Evolutionary conservation across 2,329 filamentous ascomycete genomes (phyloP), one percentile per base, ranked within the genome.

Genomic region (Ascosphaera apis): DNA sequence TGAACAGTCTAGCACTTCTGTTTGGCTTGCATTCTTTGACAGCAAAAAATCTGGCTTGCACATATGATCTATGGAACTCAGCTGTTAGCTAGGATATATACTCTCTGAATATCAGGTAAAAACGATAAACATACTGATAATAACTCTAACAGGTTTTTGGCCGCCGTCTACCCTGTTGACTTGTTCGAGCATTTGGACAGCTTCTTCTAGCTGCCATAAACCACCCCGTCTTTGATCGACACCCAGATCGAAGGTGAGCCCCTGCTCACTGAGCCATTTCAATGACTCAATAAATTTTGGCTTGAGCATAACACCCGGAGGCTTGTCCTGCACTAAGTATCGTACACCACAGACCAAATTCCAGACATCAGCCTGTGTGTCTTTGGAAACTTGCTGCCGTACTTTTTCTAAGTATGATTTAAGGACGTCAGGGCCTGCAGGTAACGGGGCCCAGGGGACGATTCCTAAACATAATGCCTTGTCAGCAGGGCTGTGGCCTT

Each of bases 401-500:
- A 72, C 78, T 12, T 62, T 48, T 0, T 53, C 54, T 4, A 91
- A 58, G 52, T 91, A 93, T 42, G 56, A 53, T 41, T 67, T 58
- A 49, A 93, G 55, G 0, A 62, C 64, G 4, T 53, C 59, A 0
- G 65, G 50, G 0, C 78, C 72, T 31, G 71, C 69, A 7, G 77
- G 68, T 34, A 93, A 51, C 0, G 84, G 84, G n/a, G 82, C 83
- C 80, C 81, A 93, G 1, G 81, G 72, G 3, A 93, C 66, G 42
- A 83, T 69, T 0, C 67, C 84, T 2, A 74, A 58, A 45, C 80
- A 72, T 15, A 74, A 56, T 16, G 57, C 50, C 11, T 61, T 61
- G 36, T 73, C 65, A 2, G 53, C 51, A 28, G 56, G 40, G 1
- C 49, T 48, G 52, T 78, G 70, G 23, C 71, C 73, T 47, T 77